Evolutionary conservation across 2,329 filamentous ascomycete species (phyloP).

Genomic region (Colletotrichum coccodes): DNA sequence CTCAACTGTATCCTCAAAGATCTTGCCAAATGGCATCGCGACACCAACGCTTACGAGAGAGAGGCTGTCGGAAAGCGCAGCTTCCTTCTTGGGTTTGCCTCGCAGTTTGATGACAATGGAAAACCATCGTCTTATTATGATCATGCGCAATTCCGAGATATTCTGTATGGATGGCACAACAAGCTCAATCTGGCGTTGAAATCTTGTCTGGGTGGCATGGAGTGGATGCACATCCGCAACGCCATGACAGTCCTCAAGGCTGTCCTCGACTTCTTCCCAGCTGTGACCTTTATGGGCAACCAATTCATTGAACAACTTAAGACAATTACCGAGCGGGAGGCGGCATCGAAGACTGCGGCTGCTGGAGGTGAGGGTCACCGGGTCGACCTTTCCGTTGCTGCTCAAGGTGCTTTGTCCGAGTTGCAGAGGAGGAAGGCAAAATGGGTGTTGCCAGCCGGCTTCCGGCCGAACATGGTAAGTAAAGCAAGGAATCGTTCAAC

Average conservation of each 20-base stretch:
- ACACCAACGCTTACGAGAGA: slow-evolving; percentile 74
- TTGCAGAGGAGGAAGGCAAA: slow-evolving; percentile 73
- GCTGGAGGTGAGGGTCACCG: slow-evolving; percentile 68
- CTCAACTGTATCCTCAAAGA: slow-evolving; percentile 84
- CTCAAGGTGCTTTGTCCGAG: slow-evolving; percentile 76
- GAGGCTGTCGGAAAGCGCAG: slow-evolving; percentile 72
- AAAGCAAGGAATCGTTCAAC: slow-evolving; percentile 26
- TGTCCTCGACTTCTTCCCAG: slow-evolving; percentile 85
- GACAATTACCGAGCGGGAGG: slow-evolving; percentile 72
- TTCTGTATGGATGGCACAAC: slow-evolving; percentile 92
- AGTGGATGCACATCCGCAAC: slow-evolving; percentile 99
- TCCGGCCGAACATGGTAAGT: slow-evolving; percentile 71
- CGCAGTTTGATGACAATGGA: slow-evolving; percentile 75
- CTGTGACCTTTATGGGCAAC: slow-evolving; percentile 86
- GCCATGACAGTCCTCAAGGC: slow-evolving; percentile 89
- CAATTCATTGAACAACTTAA: slow-evolving; percentile 72
- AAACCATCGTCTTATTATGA: slow-evolving; percentile 79
- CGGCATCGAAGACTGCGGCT: slow-evolving; percentile 56
- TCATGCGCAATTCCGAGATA: slow-evolving; percentile 85
- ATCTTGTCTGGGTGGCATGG: slow-evolving; percentile 80
- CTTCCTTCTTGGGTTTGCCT: slow-evolving; percentile 78
- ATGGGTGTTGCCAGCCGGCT: slow-evolving; percentile 81
- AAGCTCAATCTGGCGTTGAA: slow-evolving; percentile 83
- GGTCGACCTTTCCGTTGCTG: slow-evolving; percentile 80
- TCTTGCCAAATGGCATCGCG: slow-evolving; percentile 81